Base-by-base conservation (phyloP, 768 basidiomycete genomes). In the Clavaria fumosa region DNA sequence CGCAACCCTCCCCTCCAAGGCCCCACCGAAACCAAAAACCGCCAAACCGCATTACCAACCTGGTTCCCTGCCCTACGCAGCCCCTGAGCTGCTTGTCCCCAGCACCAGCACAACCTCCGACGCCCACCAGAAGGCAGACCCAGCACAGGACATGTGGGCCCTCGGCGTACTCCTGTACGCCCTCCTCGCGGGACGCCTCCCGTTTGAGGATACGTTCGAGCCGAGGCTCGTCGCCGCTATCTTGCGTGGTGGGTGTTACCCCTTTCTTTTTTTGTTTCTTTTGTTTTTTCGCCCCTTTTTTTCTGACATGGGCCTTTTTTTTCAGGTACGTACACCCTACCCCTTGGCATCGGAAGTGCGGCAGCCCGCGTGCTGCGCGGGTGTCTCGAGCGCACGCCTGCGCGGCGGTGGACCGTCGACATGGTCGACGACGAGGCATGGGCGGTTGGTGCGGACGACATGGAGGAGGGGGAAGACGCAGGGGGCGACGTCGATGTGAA, bases 141-240 rank as follows among this genome's bases (percentile, higher is more conserved):
- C 89, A 2, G 74, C 83, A 0, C 85, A 90, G 51, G 95, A 99
- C 45, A 77, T 97, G 20, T 99, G 95, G 95, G 90, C 95, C 0
- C 60, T 96, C 2, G 95, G 95, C 0, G 76, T 90, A 38, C 68
- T 95, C 44, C 72, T 99, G 2, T 85, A 89, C 51, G 75, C 79
- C 5, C 63, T 99, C 1, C 66, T 97, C 14, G 77, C 76, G 0
- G 89, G 89, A 2, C 62, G 65, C n/a, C 62, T 97, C 5, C 95
- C 95, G 0, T 96, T 96, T 53, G 59, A 53, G 23, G 93, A 99
- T 55, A 61, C 79, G 0, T 99, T 84, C 49, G 93, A 99, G 55
- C 90, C 89, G 1, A 64, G 93, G 23, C 56, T 97, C 40, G 80
- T 86, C 36, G 78, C 88, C 71, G 91, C 91, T 57, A 93, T 99